A percentile compares a stretch with the other conserved stretches of the same genome.
These are phyloP conservation scores for Stellera chamaejasme DNA, from an alignment of 345 rosid species.

Conservation along the genomic window DNA sequence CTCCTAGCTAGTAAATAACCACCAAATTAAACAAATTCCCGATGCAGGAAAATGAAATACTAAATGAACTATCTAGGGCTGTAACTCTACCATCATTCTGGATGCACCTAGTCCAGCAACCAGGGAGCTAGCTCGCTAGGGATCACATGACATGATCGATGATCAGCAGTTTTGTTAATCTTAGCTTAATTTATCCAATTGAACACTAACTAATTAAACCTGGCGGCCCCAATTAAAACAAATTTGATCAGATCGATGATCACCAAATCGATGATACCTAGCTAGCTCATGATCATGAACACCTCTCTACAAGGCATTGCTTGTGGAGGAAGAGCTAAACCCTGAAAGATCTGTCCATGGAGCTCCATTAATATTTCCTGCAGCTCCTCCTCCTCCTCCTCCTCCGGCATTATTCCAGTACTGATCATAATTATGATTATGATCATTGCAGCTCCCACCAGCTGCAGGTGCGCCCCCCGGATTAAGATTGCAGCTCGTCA, in stretches of 20 bases:
- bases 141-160: no score
- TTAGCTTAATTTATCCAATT: constrained; percentile 2
- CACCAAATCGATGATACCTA: no score
- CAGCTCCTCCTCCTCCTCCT: constrained; percentile 11
- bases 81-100: constrained; percentile 7
- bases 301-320: constrained; percentile 23
- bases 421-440: constrained; percentile 15
- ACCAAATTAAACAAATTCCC: not conserved
- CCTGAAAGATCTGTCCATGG: constrained; percentile 56
- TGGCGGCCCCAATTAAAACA: constrained; percentile 3
- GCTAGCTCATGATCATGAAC: not conserved
- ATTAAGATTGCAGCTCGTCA: no score
- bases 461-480: not conserved
- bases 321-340: constrained; percentile 55
- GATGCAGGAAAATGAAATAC: not conserved
- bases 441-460: constrained; percentile 8
- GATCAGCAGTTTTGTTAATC: constrained; percentile 4
- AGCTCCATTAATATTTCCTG: not conserved
- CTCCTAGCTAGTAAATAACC: no score
- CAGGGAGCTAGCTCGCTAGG: constrained; percentile 1
- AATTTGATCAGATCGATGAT: not conserved
- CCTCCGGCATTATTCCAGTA: constrained; percentile 23
- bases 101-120: not conserved
- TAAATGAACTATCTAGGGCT: constrained; percentile 28
- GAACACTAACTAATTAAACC: constrained; percentile 23